Evolutionary conservation across 345 rosid genomes (phyloP), one percentile per base, ranked within the genome.

Genomic region (Pugionium dolabratum): DNA sequence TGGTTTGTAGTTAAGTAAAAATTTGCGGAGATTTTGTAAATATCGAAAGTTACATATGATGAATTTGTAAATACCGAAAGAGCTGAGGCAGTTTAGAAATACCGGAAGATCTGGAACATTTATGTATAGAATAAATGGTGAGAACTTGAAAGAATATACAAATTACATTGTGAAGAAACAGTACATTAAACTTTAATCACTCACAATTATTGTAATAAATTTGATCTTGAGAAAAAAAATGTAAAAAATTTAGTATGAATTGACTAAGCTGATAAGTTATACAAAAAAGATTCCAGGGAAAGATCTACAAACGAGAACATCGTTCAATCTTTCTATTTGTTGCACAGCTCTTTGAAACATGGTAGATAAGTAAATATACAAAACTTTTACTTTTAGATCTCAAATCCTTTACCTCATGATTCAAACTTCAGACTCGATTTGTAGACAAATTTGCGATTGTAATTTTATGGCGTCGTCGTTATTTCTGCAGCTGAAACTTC

Each of bases 401-500:
- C 58, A 18, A 29, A 33, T 29, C 26, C 50, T 2, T 61, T 26
- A 71, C 69, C 64, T 63, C 31, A 31, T 7, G 34, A 39, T 47
- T 4, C 45, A 31, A 47, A 55, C 45, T 63, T 44, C 51, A 54
- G 48, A 10, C 41, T 61, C 48, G 10, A 60, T 33, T 27, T 59
- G 59, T 27, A 43, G 68, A 45, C 32, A 60, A 6, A n/a, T 18
- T 37, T 32, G 1, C 27, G 5, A 32, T n/a, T 7, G 8, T 32
- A 31, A 1, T 30, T 30, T 41, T 25, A 64, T 7, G 65, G 70
- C 33, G 50, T 47, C 8, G 66, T 29, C 1, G 54, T 65, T 29
- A 9, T 35, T 31, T 72, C 70, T 34, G 54, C 37, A 4, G 85
- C 84, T 28, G 85, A 81, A 39, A 83, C 85, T 86, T 81, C 86